phyloP scores from a whole-genome alignment of 75 land plant species.

The Selaginella tamariscina region DNA sequence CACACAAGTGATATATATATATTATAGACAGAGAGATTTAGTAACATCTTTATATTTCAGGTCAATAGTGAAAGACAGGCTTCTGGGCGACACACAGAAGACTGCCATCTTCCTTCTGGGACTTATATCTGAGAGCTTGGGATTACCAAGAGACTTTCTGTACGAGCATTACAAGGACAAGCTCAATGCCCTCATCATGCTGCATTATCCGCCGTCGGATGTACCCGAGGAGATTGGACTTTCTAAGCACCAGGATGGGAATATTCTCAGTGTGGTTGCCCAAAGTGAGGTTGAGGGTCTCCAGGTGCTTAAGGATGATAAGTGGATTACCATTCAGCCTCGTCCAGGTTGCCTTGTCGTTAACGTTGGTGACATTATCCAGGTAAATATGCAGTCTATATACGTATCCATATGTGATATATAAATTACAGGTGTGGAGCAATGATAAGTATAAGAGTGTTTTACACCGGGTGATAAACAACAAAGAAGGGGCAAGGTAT shows the following conservation, averaged over 20 bases:
- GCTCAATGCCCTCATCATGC: slow-evolving; percentile 7
- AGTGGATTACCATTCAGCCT: slow-evolving; percentile 38
- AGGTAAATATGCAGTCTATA: slow-evolving; percentile 19
- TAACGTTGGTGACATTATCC: slow-evolving; percentile 53
- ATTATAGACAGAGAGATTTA: background rate
- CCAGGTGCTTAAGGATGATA: slow-evolving; percentile 30
- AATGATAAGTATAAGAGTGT: slow-evolving; percentile 7
- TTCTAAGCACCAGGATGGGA: background rate
- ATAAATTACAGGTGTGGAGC: slow-evolving; percentile 11
- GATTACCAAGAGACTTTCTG: slow-evolving; percentile 24
- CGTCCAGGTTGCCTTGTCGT: slow-evolving; percentile 31
- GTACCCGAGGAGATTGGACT: slow-evolving; percentile 21
- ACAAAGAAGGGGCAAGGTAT: background rate
- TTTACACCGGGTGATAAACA: slow-evolving; percentile 8
- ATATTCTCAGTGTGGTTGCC: background rate
- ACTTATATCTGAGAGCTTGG: slow-evolving; percentile 54
- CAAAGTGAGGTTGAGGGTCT: slow-evolving; percentile 51
- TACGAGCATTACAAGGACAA: slow-evolving; percentile 9
- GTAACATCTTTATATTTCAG: background rate
- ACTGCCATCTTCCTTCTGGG: slow-evolving; percentile 25
- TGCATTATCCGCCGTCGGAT: slow-evolving; percentile 11
- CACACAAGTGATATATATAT: background rate
- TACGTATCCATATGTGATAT: background rate
- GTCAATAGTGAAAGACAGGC: slow-evolving; percentile 16
- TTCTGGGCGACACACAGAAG: slow-evolving; percentile 42